phyloP scores from a whole-genome alignment of 306 rosid species.

The Trifolium fragiferum region DNA sequence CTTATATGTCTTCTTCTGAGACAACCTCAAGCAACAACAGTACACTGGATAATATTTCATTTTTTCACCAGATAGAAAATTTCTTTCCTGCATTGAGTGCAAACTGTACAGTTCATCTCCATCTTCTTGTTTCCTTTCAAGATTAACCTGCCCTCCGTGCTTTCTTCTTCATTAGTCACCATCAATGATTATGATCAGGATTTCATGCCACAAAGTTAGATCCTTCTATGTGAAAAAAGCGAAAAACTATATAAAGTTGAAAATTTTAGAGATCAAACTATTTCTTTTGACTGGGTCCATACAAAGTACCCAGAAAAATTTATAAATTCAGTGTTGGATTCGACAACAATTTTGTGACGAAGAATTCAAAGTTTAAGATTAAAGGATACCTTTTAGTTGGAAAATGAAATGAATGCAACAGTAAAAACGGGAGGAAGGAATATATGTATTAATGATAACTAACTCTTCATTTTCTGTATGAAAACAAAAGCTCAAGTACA shows the following conservation, averaged over 20 bases:
- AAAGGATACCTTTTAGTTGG: slow-evolving; percentile 25
- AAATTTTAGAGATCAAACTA: slow-evolving; percentile 16
- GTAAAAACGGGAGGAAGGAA: too few species aligned
- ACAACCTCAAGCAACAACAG: not conserved
- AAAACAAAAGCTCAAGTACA: too few species aligned
- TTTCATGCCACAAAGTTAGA: slow-evolving; percentile 20
- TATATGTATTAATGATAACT: too few species aligned
- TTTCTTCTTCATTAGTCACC: slow-evolving; percentile 4
- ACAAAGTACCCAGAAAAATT: not conserved
- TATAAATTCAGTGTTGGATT: slow-evolving; percentile 6
- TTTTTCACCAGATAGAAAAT: not conserved
- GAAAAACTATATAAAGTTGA: slow-evolving; percentile 8
- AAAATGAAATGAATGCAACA: not conserved
- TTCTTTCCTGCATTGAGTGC: not conserved
- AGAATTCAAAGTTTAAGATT: slow-evolving; percentile 20
- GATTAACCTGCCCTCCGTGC: not conserved
- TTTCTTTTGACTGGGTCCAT: slow-evolving; percentile 19
- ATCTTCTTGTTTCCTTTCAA: not conserved
- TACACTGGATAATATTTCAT: slow-evolving; percentile 13
- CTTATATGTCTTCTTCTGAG: not conserved
- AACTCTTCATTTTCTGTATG: too few species aligned
- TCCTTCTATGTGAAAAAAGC: not conserved
- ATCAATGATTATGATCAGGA: not conserved
- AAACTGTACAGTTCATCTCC: not conserved
- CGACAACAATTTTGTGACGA: not conserved